Conservation (phyloP, 2,329 filamentous ascomycete genomes). For the Verticillium tricorpus region DNA sequence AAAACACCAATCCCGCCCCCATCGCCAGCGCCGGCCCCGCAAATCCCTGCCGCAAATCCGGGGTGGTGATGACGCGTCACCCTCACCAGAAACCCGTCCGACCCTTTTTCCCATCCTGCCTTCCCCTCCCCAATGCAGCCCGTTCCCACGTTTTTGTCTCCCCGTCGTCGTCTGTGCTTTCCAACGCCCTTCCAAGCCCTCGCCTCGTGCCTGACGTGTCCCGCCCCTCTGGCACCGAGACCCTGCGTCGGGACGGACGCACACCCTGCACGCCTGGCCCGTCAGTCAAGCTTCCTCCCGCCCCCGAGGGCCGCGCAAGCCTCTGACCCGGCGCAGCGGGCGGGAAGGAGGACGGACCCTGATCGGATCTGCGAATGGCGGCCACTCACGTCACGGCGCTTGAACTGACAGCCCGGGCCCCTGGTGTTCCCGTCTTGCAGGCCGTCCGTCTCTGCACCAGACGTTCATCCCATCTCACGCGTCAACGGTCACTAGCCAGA, state of each 20-base stretch:
- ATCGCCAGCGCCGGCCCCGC: not conserved
- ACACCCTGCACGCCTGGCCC: not conserved
- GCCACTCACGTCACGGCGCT: not conserved
- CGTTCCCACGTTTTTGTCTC: not conserved
- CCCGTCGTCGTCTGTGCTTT: no score
- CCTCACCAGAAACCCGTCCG: not conserved
- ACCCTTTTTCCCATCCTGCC: not conserved
- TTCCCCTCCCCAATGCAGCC: not conserved
- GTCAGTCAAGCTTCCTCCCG: no score
- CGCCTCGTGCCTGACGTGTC: not conserved
- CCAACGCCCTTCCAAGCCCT: no score
- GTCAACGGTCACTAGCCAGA: not conserved
- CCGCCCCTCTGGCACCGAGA: no score
- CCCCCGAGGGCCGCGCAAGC: no score
- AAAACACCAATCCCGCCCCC: not conserved
- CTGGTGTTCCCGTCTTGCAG: not conserved
- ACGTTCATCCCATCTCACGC: not conserved
- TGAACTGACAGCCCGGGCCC: not conserved
- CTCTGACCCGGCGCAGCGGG: not conserved
- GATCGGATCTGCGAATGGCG: not conserved
- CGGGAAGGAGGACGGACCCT: not conserved
- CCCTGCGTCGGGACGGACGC: not conserved
- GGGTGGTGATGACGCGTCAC: slow-evolving; percentile 3
- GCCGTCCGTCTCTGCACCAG: not conserved
- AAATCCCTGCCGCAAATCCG: slow-evolving; percentile 1